Evolutionary conservation across 2,329 filamentous ascomycete genomes (phyloP), one percentile per base, ranked within the genome.

Genomic region (Calonectria ilicicola): DNA sequence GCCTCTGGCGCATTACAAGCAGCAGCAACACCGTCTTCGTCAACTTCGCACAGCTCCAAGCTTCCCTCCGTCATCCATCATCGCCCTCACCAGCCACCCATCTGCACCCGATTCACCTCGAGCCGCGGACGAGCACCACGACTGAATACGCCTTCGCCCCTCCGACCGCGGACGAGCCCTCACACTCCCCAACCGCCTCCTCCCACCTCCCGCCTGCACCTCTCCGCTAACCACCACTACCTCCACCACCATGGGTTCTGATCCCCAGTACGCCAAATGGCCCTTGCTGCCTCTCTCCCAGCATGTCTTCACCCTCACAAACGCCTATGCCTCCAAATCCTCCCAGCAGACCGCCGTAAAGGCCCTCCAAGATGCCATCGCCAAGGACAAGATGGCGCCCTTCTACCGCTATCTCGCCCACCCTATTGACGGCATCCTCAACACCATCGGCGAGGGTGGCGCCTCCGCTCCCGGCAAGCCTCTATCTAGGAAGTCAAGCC

Each of bases 271-370:
- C 86, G 93, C 93, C 80, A 94, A 95, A 86, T 96, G 93, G 87
- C 94, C 95, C 74, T 89, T 95, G 85, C 91, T 97, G 83, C 91
- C 94, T 79, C 90, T 97, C 81, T 91, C 94, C 75, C 94, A 97
- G 87, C 92, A 95, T 83, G 94, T 97, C 85, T 97, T 97, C 87
- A 93, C 93, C 82, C 90, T 97, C 86, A 95, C 94, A 82, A 96
- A 96, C 85, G 91, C 93, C 78, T 93, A 94, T 78, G 91, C 94
- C 79, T 86, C 92, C 72, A 89, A 90, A 82, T 77, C 86, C 70
- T 85, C 89, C 72, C 94, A 96, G 85, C 91, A 96, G 85, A 85
- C 90, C 69, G 91, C 94, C 46, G 89, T 93, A 77, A 94, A 94
- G 85, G 88, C 89, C 74, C 89, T 97, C 72, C 93, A 96, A 88